Conservation (phyloP, 176 grass and related monocot species). For the Eragrostis nindensis region DNA sequence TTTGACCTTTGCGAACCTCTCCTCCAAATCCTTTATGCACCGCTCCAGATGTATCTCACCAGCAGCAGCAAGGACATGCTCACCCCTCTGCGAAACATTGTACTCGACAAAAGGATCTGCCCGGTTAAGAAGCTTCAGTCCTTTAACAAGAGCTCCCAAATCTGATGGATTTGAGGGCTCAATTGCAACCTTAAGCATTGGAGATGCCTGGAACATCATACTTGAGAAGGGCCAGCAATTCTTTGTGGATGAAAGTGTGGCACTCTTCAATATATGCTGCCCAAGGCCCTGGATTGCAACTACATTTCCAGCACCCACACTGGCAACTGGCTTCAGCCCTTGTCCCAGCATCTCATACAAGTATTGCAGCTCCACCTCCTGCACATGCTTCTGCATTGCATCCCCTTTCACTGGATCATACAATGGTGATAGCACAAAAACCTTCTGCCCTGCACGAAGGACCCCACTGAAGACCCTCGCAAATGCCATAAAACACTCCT, state of each 20-base stretch:
- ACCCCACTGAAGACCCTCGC: constrained; percentile 88
- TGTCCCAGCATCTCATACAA: constrained; percentile 93
- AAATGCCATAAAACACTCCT: constrained; percentile 93
- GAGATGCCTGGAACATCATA: constrained; percentile 92
- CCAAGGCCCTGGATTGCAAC: constrained; percentile 85
- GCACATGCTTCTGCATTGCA: constrained; percentile 67
- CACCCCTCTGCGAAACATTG: constrained; percentile 73
- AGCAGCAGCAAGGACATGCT: constrained; percentile 83
- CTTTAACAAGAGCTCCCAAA: constrained; percentile 64
- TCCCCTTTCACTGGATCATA: constrained; percentile 86
- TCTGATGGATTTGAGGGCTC: constrained; percentile 81
- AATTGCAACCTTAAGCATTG: constrained; percentile 87
- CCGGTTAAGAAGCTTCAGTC: constrained; percentile 80
- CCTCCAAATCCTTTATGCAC: constrained; percentile 85
- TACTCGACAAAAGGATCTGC: constrained; percentile 93
- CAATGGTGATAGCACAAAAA: constrained; percentile 81
- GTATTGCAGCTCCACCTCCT: constrained; percentile 76
- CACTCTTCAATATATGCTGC: constrained; percentile 83
- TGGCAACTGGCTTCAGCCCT: constrained; percentile 58
- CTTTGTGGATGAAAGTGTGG: constrained; percentile 76
- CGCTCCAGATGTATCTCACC: constrained; percentile 92
- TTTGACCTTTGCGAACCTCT: constrained; percentile 92
- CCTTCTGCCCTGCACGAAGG: constrained; percentile 69
- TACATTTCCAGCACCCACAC: constrained; percentile 72
- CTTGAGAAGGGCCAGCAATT: constrained; percentile 88